Conservation (phyloP, 768 basidiomycete genomes). For the Trametes cinnabarina region DNA sequence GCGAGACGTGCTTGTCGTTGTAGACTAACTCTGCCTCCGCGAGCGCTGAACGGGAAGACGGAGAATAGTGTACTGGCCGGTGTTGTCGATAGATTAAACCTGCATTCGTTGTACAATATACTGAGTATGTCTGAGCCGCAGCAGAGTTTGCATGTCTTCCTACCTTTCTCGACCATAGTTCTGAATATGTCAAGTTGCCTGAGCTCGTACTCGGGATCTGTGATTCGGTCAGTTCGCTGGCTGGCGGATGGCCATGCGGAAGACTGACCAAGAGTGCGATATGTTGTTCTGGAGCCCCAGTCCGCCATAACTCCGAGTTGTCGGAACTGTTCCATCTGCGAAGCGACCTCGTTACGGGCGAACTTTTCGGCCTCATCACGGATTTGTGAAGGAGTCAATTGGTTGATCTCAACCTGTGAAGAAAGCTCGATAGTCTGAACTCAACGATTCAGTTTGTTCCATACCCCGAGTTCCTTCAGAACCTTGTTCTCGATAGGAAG, state of each 20-base stretch:
- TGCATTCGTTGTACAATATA: too few relatives aligned
- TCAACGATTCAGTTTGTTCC: slow-evolving; percentile 20
- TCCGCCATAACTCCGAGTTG: slow-evolving; percentile 90
- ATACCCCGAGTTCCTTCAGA: slow-evolving; percentile 68
- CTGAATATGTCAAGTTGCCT: slow-evolving; percentile 84
- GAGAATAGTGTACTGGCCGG: slow-evolving; percentile 92
- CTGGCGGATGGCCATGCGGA: background rate
- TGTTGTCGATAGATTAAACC: slow-evolving; percentile 84
- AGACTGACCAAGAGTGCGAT: slow-evolving; percentile 76
- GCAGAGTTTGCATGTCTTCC: too few relatives aligned
- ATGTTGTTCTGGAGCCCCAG: slow-evolving; percentile 71
- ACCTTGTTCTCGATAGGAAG: slow-evolving; percentile 97
- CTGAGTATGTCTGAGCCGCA: too few relatives aligned
- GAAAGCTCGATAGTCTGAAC: background rate
- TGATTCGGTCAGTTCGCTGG: background rate
- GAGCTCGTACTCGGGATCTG: slow-evolving; percentile 86
- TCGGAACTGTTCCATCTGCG: slow-evolving; percentile 77
- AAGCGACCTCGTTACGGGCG: slow-evolving; percentile 68
- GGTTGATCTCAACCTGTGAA: slow-evolving; percentile 19
- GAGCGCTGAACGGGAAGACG: slow-evolving; percentile 89
- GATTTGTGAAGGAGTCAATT: slow-evolving; percentile 40
- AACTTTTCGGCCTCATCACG: slow-evolving; percentile 69
- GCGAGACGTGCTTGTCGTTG: slow-evolving; percentile 83
- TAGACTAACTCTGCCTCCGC: slow-evolving; percentile 95
- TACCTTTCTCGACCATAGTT: slow-evolving; percentile 84